Evolutionary conservation across 768 basidiomycete species (phyloP).

Genomic region (Boletales sp.): DNA sequence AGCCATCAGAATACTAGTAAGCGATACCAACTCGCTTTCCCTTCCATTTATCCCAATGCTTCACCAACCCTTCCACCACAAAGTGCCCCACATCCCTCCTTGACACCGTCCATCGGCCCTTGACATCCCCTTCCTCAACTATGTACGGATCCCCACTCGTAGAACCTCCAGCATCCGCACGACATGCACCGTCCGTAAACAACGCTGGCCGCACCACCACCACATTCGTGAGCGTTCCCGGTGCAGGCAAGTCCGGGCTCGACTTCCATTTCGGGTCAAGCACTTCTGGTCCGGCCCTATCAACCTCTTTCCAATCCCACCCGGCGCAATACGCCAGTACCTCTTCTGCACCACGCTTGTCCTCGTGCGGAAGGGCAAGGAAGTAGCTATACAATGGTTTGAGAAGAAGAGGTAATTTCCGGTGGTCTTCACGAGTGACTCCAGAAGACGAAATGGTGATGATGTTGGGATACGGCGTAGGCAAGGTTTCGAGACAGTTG

Average conservation of each 20-base stretch:
- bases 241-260: constrained; percentile 32
- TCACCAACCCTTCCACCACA: constrained; percentile 43
- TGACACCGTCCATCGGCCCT: constrained; percentile 48
- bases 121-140: constrained; percentile 40
- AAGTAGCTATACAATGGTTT: constrained; percentile 48
- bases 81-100: constrained; percentile 67
- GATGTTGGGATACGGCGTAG: constrained; percentile 44
- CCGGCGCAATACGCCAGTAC: constrained; percentile 46
- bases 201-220: constrained; percentile 56
- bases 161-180: constrained; percentile 10
- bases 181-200: constrained; percentile 55
- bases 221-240: constrained; percentile 40
- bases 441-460: constrained; percentile 55
- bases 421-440: constrained; percentile 43
- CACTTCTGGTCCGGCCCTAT: constrained; percentile 38
- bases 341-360: constrained; percentile 61
- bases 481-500: constrained; percentile 55
- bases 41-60: constrained; percentile 51
- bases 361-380: constrained; percentile 46
- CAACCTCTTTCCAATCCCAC: constrained; percentile 49
- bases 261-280: constrained; percentile 45
- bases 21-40: constrained; percentile 49
- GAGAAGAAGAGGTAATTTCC: constrained; percentile 43
- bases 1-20: constrained; percentile 34
- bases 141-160: constrained; percentile 33